These are phyloP conservation scores for Termitomyces sp. DNA, from an alignment of 768 basidiomycete genomes.

Conservation along the genomic window DNA sequence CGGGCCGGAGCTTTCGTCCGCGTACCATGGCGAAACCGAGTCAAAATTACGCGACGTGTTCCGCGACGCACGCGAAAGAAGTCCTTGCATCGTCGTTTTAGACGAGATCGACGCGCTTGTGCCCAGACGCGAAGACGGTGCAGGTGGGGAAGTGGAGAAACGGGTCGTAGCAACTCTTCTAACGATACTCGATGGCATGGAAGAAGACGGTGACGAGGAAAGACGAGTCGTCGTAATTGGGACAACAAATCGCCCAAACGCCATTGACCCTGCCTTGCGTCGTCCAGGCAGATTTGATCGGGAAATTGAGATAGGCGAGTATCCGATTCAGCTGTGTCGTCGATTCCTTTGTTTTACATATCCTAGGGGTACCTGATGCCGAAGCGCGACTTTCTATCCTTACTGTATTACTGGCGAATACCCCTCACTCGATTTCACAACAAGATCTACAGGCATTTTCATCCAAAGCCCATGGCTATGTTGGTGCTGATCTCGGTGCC, in stretches of 20 bases:
- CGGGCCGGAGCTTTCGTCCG: constrained; percentile 91
- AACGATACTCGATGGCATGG: constrained; percentile 92
- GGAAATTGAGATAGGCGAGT: constrained; percentile 89
- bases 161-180: constrained; percentile 93
- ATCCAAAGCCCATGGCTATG: constrained; percentile 87
- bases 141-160: constrained; percentile 93
- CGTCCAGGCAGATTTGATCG: constrained; percentile 90
- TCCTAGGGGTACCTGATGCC: constrained; percentile 80
- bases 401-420: constrained; percentile 74
- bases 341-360: constrained; percentile 3
- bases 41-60: constrained; percentile 87
- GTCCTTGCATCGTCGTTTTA: constrained; percentile 90
- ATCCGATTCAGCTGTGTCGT: not conserved
- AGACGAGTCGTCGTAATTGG: constrained; percentile 89
- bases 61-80: constrained; percentile 70
- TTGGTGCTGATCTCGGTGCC: constrained; percentile 92
- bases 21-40: constrained; percentile 97
- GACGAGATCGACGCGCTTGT: constrained; percentile 97
- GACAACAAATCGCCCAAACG: constrained; percentile 93
- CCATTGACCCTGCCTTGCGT: constrained; percentile 89
- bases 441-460: constrained; percentile 65
- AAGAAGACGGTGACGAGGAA: constrained; percentile 35
- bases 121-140: constrained; percentile 83
- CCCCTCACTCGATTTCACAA: constrained; percentile 65
- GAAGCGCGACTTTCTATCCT: constrained; percentile 84